Evolutionary conservation across 495 filamentous ascomycete species (phyloP), one percentile per base, ranked within the genome.

Genomic region (Penicillium cosmopolitanum): DNA sequence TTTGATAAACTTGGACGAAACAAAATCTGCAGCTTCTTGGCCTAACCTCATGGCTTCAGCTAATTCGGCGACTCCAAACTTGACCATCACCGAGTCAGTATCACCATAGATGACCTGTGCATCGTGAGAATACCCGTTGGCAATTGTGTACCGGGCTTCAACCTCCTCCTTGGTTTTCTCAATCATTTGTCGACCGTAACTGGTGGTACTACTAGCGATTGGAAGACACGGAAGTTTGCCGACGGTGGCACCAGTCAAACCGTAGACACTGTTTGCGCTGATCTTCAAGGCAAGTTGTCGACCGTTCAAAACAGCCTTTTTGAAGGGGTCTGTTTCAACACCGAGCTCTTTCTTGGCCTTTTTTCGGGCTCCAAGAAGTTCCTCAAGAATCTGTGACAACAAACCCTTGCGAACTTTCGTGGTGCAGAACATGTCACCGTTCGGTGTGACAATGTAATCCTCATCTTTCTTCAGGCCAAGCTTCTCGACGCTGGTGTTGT

Each of bases 41-140:
- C 95, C 95, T 33, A 98, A 84, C 70, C 93, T 92, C 96, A 99
- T 98, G 19, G 92, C 87, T 25, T 92, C 87, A 11, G 84, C 84
- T 12, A 98, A 79, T 42, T 96, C 91, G 11, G 80, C 85, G 4
- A 91, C 90, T 12, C 95, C 95, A 66, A 99, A 99, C 66, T 97
- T 98, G 35, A 99, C 95, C 95, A 99, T 99, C 72, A 99, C 95
- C 7, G 95, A 99, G 80, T 99, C 95, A 23, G 95, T 99, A 72
- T 99, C 95, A 76, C 95, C 95, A 63, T 99, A 99, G 58, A 99
- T 96, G 73, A 99, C 95, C 65, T 96, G 82, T 0, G 95, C 95
- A 72, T 98, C 90, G 70, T 97, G 91, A 3, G 84, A 83, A 73
- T 98, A 98, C 13, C 95, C 96, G 66, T 98, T 97, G 12, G 90